Conservation (phyloP, 768 basidiomycete genomes). For the Leccinellum rugosiceps region DNA sequence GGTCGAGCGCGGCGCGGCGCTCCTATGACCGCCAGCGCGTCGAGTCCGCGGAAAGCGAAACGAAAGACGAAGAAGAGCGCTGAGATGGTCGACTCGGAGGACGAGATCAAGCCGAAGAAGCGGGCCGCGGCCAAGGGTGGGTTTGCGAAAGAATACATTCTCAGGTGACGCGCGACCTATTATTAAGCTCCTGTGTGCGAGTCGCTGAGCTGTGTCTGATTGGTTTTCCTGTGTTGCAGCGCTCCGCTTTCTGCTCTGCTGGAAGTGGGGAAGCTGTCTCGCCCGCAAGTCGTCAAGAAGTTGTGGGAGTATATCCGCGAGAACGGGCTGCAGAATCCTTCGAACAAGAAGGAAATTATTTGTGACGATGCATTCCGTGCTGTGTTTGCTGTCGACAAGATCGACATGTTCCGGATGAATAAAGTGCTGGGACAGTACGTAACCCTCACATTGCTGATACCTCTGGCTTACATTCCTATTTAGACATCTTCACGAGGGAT, state of each 20-base stretch:
- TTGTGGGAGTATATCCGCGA: conserved; percentile 88
- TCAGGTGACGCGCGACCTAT: conserved; percentile 49
- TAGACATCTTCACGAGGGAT: conserved; percentile 34
- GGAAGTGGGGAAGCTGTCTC: conserved; percentile 65
- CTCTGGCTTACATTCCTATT: not conserved
- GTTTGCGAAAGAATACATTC: conserved; percentile 70
- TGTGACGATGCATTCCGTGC: conserved; percentile 73
- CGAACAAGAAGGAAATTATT: conserved; percentile 78
- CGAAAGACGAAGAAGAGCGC: conserved; percentile 52
- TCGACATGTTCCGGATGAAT: conserved; percentile 97
- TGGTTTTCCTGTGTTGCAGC: conserved; percentile 37
- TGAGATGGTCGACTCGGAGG: conserved; percentile 46
- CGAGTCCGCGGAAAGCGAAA: conserved; percentile 45
- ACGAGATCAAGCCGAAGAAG: conserved; percentile 50
- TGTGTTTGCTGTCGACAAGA: conserved; percentile 76
- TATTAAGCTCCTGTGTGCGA: not conserved
- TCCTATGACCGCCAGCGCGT: conserved; percentile 33
- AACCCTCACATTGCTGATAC: not conserved
- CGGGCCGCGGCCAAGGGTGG: conserved; percentile 61
- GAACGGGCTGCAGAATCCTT: conserved; percentile 80
- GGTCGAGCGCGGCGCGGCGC: conserved; percentile 50
- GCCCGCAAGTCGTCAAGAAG: conserved; percentile 88
- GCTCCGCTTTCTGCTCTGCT: conserved; percentile 70
- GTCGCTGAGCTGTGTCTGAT: conserved; percentile 5
- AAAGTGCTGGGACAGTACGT: conserved; percentile 77